These are phyloP conservation scores for Beauveria caledonica DNA, from an alignment of 2,329 filamentous ascomycete species.

Conservation along the genomic window DNA sequence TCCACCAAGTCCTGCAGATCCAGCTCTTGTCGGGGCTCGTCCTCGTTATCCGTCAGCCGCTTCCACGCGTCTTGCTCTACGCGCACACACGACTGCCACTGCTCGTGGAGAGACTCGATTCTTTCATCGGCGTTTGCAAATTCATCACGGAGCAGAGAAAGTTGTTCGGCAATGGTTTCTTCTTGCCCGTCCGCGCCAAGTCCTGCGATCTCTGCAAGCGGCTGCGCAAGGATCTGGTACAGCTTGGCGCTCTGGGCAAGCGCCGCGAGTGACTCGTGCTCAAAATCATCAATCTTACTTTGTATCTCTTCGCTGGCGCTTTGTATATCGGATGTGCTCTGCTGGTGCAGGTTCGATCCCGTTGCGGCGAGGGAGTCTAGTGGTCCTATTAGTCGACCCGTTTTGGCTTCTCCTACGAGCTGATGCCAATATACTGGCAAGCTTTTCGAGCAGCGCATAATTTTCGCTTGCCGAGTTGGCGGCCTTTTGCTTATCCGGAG, in stretches of 20 bases:
- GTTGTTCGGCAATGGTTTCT: constrained; percentile 21
- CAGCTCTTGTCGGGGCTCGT: neutral
- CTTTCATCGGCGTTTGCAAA: constrained; percentile 11
- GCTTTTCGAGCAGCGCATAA: neutral
- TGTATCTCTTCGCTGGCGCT: neutral
- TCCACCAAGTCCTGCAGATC: neutral
- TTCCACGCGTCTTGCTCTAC: constrained; percentile 6
- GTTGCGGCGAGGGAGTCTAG: neutral
- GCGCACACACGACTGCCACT: constrained; percentile 4
- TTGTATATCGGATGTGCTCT: neutral
- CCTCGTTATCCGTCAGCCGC: neutral
- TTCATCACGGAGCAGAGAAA: constrained; percentile 17
- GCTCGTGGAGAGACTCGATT: neutral
- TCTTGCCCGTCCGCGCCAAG: neutral
- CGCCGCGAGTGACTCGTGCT: neutral
- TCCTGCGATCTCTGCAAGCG: neutral
- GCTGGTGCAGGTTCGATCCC: neutral
- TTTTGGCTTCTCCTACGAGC: neutral
- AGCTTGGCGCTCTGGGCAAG: neutral
- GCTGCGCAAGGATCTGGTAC: neutral
- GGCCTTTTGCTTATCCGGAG: neutral
- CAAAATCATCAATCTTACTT: neutral
- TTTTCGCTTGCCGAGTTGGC: constrained; percentile 6
- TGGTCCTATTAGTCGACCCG: neutral
- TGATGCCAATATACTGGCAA: neutral